Conservation (phyloP, 192 early-diverging fungal genomes). For the Borealophlyctis nickersoniae region DNA sequence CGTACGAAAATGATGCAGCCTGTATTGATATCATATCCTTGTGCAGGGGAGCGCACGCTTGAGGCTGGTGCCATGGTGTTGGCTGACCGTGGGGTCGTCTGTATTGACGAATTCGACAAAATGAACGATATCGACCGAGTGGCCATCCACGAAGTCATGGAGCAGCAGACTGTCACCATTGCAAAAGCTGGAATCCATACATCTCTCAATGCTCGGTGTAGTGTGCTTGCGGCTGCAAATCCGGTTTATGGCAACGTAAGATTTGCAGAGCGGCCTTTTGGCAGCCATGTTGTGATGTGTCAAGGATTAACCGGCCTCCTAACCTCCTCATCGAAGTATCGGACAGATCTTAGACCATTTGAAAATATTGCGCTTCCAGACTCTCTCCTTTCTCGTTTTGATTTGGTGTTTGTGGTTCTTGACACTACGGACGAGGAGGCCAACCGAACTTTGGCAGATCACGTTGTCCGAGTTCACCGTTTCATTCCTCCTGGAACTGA, state of each 20-base stretch:
- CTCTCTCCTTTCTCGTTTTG: constrained; percentile 89
- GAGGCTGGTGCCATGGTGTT: constrained; percentile 97
- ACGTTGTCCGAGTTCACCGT: constrained; percentile 92
- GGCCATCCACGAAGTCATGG: constrained; percentile 99
- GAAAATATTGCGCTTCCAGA: constrained; percentile 98
- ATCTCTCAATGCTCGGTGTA: constrained; percentile 91
- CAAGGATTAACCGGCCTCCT: no score
- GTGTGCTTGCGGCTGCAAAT: constrained; percentile 95
- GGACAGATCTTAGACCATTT: constrained; percentile 63
- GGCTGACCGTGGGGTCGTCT: constrained; percentile 97
- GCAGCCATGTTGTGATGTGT: neutral
- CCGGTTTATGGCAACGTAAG: constrained; percentile 90
- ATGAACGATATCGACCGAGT: constrained; percentile 97
- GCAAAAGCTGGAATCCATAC: constrained; percentile 89
- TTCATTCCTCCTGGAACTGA: constrained; percentile 81
- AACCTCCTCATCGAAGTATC: neutral
- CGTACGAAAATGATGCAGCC: no score
- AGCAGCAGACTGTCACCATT: constrained; percentile 98
- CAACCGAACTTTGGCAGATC: constrained; percentile 86
- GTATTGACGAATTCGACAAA: constrained; percentile 99
- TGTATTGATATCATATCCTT: no score
- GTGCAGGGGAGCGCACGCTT: constrained; percentile 93
- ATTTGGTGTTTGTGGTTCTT: constrained; percentile 86
- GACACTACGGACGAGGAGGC: constrained; percentile 54
- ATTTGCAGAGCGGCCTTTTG: constrained; percentile 58